phyloP scores from a whole-genome alignment of 495 filamentous ascomycete species.

The Neurospora sp. region DNA sequence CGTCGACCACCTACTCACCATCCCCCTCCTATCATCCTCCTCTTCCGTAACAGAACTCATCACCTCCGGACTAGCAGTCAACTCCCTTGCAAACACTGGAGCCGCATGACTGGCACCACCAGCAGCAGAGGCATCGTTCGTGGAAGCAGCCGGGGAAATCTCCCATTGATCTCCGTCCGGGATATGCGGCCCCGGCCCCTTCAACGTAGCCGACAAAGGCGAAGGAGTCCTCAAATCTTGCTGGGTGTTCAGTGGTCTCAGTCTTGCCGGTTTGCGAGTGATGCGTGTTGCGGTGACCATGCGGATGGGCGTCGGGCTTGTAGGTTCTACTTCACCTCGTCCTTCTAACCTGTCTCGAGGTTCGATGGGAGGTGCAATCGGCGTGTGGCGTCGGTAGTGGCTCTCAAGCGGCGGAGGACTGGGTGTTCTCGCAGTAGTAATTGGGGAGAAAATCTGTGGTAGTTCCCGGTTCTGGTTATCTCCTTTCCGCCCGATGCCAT shows the following conservation, averaged over 20 bases:
- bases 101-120: background rate
- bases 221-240: background rate
- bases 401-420: background rate
- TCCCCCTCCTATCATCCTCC: background rate
- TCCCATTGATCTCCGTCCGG: background rate
- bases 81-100: background rate
- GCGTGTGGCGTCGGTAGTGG: background rate
- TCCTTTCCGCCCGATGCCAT: accelerated
- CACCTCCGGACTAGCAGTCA: background rate
- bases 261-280: accelerated
- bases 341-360: background rate
- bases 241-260: background rate
- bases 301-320: background rate
- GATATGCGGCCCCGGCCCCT: background rate
- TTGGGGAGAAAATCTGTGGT: background rate
- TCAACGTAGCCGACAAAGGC: background rate
- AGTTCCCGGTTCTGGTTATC: background rate
- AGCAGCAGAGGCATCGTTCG: no score
- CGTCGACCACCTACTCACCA: background rate
- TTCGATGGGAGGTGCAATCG: background rate
- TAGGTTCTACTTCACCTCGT: background rate
- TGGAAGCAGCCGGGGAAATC: no score
- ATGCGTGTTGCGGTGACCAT: accelerated
- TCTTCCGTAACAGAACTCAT: background rate
- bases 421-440: background rate